Evolutionary conservation across 495 filamentous ascomycete genomes (phyloP).

Genomic region (Sabuloglossum arenarium): DNA sequence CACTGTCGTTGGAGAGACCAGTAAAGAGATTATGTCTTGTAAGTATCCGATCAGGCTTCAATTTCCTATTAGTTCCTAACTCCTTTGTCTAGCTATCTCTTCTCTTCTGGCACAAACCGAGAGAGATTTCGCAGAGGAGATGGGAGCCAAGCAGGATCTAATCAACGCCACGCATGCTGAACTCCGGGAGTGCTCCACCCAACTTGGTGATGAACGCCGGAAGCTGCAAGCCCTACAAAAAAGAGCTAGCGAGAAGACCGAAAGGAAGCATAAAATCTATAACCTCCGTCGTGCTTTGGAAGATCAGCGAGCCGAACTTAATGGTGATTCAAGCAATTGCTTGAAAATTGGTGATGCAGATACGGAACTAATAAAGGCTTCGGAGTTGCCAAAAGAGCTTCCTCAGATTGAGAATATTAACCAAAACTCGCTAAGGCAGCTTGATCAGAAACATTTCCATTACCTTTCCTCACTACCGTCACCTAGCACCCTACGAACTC

Average conservation of each 20-base stretch:
- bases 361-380: conserved; percentile 26
- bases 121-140: conserved; percentile 48
- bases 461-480: conserved; percentile 15
- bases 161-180: conserved; percentile 57
- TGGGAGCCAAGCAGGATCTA: conserved; percentile 59
- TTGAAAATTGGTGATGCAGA: conserved; percentile 32
- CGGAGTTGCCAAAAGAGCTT: conserved; percentile 13
- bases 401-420: conserved; percentile 8
- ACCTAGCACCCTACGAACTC: conserved; percentile 14
- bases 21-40: conserved; percentile 51
- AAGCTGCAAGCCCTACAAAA: conserved; percentile 43
- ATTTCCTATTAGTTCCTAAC: conserved; percentile 8
- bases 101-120: conserved; percentile 55
- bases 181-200: conserved; percentile 59
- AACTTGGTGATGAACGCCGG: conserved; percentile 52
- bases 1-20: conserved; percentile 34
- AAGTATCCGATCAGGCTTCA: conserved; percentile 14
- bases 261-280: conserved; percentile 35
- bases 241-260: conserved; percentile 33
- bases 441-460: conserved; percentile 6
- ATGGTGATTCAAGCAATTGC: conserved; percentile 15
- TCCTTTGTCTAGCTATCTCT: conserved; percentile 33
- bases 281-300: conserved; percentile 37
- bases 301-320: conserved; percentile 19
- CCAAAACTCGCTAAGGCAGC: conserved; percentile 7